A percentile compares a stretch with the other conserved stretches of the same genome.
Conservation (phyloP, 306 rosid species). For the Hippophae tibetana region DNA sequence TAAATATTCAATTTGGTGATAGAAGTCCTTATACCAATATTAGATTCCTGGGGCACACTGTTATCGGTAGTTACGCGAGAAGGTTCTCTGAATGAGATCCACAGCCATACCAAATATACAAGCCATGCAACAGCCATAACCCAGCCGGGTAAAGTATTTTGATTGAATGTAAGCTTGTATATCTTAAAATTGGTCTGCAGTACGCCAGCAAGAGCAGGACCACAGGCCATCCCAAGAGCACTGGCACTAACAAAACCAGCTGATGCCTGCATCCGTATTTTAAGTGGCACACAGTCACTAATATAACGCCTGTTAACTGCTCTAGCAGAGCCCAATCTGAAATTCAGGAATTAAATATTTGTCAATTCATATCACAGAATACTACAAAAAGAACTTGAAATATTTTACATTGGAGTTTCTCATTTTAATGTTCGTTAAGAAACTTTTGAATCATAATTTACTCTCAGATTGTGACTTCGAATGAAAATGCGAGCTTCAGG, state of each 20-base stretch:
- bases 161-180: conserved; percentile 71
- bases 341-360: conserved; percentile 13
- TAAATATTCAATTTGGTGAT: not conserved
- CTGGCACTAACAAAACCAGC: conserved; percentile 99
- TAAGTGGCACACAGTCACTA: conserved; percentile 90
- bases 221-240: conserved; percentile 99
- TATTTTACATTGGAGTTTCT: not conserved
- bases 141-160: conserved; percentile 92
- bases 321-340: conserved; percentile 96
- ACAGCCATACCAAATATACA: conserved; percentile 70
- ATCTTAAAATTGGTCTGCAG: conserved; percentile 76
- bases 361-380: conserved; percentile 11
- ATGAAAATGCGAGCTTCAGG: not conserved
- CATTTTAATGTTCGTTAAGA: conserved; percentile 1
- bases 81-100: conserved; percentile 84
- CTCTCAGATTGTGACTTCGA: no score
- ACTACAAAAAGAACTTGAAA: conserved; percentile 11
- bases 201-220: conserved; percentile 93
- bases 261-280: conserved; percentile 91
- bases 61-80: conserved; percentile 39
- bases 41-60: conserved; percentile 33
- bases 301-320: conserved; percentile 97
- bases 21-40: conserved; percentile 45
- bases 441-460: not conserved
- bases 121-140: conserved; percentile 93